Evolutionary conservation across 805 yeast genomes (phyloP).

Genomic region (Kuraishia cidri): DNA sequence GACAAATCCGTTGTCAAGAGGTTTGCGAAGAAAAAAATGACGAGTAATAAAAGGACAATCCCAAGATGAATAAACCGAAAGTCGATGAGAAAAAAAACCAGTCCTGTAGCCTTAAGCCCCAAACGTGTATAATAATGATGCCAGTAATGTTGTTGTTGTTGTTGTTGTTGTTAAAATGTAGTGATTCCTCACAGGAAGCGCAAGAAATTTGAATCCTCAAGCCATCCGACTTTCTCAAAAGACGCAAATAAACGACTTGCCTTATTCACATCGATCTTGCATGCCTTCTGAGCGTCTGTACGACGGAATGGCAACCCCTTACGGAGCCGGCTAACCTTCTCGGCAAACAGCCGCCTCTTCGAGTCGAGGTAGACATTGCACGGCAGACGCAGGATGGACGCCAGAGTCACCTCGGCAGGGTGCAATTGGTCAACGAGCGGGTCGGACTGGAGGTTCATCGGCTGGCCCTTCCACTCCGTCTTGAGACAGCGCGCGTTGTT

Average conservation of each 20-base stretch:
- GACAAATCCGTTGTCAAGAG: no score
- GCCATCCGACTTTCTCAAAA: constrained; percentile 88
- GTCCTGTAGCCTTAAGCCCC: no score
- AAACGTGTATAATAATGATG: no score
- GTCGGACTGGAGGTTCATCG: constrained; percentile 81
- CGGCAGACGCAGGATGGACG: constrained; percentile 84
- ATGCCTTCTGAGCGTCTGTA: constrained; percentile 97
- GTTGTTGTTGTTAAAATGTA: no score
- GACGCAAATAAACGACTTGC: constrained; percentile 89
- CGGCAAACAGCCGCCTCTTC: constrained; percentile 78
- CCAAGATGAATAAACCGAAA: no score
- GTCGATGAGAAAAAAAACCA: no score
- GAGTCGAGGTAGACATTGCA: constrained; percentile 75
- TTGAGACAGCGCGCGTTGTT: constrained; percentile 62
- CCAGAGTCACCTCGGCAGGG: constrained; percentile 84
- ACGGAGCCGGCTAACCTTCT: constrained; percentile 72
- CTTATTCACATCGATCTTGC: constrained; percentile 93
- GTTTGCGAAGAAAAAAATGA: no score
- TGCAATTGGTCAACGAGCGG: constrained; percentile 68
- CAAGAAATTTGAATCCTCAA: constrained; percentile 63
- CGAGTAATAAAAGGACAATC: no score
- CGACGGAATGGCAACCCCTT: constrained; percentile 78
- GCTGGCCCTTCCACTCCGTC: constrained; percentile 98
- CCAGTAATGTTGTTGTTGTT: no score
- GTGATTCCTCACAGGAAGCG: constrained; percentile 26